Evolutionary conservation across 495 filamentous ascomycete species (phyloP).

Genomic region (Clavariopsis aquatica): DNA sequence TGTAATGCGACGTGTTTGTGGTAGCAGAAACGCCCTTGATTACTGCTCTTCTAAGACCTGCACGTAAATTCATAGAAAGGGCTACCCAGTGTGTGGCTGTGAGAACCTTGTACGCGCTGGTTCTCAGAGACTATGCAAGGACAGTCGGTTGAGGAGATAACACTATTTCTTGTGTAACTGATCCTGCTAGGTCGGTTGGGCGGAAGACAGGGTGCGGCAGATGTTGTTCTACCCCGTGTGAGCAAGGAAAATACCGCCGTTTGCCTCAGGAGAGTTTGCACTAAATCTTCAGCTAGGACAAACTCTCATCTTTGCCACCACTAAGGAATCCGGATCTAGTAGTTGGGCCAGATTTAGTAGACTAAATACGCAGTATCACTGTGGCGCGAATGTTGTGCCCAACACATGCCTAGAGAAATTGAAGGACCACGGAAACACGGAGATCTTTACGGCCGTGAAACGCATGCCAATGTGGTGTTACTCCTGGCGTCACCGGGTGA

Average conservation of each 20-base stretch:
- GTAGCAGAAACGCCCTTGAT: slow-evolving; percentile 3
- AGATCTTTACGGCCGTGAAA: slow-evolving; percentile 16
- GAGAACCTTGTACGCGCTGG: background rate
- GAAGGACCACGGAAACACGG: background rate
- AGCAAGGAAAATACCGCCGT: background rate
- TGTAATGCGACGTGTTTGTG: background rate
- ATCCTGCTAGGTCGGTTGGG: background rate
- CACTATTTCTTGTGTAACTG: background rate
- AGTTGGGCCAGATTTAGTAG: background rate
- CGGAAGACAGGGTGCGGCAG: background rate
- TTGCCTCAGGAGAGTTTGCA: background rate
- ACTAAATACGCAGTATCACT: background rate
- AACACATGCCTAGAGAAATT: background rate
- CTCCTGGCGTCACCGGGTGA: background rate
- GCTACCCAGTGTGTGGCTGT: background rate
- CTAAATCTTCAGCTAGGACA: background rate
- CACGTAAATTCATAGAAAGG: background rate
- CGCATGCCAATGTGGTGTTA: slow-evolving; percentile 6
- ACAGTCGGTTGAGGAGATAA: background rate
- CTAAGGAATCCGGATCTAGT: background rate
- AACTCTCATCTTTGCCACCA: background rate
- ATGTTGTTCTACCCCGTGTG: background rate
- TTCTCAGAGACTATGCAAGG: background rate
- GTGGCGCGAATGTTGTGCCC: slow-evolving; percentile 4
- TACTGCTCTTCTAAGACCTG: background rate